Conservation (phyloP, 192 early-diverging fungal genomes). For the Obelidium mucronatum region DNA sequence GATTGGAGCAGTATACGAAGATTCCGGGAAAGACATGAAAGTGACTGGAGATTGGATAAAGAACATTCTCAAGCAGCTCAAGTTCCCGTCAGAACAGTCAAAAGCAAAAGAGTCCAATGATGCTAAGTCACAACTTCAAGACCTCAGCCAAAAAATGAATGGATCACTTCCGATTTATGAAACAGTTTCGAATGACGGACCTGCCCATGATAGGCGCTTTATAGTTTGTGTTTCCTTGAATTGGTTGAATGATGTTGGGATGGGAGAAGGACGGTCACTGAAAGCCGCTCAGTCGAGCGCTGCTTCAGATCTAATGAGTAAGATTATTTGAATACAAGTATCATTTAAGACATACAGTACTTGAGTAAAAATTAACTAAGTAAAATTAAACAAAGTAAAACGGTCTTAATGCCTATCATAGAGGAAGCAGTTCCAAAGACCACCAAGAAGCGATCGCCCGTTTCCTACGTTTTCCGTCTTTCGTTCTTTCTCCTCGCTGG, state of each 20-base stretch:
- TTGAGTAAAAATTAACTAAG: too few species aligned
- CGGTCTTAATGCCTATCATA: too few species aligned
- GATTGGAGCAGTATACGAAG: constrained; percentile 2
- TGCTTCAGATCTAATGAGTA: neutral
- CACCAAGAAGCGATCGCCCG: neutral
- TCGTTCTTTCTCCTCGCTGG: neutral
- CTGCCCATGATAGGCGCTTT: neutral
- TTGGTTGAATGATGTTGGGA: neutral
- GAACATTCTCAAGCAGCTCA: neutral
- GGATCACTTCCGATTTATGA: neutral
- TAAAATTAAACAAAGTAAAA: too few species aligned
- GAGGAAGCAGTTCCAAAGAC: too few species aligned
- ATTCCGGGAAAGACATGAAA: neutral
- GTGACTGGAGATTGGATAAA: neutral
- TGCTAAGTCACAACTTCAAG: too few species aligned
- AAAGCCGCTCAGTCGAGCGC: neutral
- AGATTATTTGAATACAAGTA: too few species aligned
- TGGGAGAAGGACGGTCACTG: neutral
- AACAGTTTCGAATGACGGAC: neutral
- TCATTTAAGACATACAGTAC: too few species aligned
- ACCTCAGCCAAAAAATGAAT: neutral
- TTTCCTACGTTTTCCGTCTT: neutral
- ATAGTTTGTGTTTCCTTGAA: neutral
- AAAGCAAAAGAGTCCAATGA: too few species aligned
- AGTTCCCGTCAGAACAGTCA: too few species aligned